Percentiles rank a stretch among this genome's conserved stretches.
phyloP scores from a whole-genome alignment of 2,329 filamentous ascomycete species.

The Fusarium graminum region DNA sequence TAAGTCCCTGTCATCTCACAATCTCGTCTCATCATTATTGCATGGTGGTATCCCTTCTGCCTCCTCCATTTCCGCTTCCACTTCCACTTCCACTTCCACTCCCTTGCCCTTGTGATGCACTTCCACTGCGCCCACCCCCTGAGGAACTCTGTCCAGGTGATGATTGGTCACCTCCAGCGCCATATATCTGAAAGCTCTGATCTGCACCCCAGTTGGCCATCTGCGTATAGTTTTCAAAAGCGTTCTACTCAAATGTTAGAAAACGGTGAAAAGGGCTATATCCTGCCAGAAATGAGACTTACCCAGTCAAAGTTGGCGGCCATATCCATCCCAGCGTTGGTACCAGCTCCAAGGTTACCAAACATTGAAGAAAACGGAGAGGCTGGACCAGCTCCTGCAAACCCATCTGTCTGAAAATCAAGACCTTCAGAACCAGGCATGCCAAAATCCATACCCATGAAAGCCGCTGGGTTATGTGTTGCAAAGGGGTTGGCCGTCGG shows the following conservation, averaged over 20 bases:
- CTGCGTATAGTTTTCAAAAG: constrained; percentile 70
- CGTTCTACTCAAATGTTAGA: constrained; percentile 59
- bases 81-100: constrained; percentile 3
- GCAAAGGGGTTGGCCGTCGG: constrained; percentile 49
- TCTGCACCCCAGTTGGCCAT: constrained; percentile 65
- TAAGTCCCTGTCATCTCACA: constrained; percentile 33
- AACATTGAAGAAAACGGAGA: constrained; percentile 69
- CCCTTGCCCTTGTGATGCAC: constrained; percentile 26
- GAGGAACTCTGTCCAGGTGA: constrained; percentile 49
- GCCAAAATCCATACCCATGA: constrained; percentile 61
- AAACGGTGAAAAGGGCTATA: neutral
- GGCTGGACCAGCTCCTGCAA: constrained; percentile 46
- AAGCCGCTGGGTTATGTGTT: constrained; percentile 57
- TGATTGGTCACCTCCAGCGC: constrained; percentile 47
- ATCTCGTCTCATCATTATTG: constrained; percentile 30
- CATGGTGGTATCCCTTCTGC: constrained; percentile 40
- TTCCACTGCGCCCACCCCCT: constrained; percentile 41
- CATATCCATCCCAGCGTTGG: constrained; percentile 57
- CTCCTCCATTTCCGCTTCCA: constrained; percentile 4
- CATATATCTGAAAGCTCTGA: constrained; percentile 66
- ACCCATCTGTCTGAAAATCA: constrained; percentile 51
- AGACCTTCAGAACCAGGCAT: constrained; percentile 50
- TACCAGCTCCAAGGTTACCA: constrained; percentile 56
- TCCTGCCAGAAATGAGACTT: constrained; percentile 46
- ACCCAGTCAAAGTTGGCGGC: constrained; percentile 71